phyloP scores from a whole-genome alignment of 2,329 filamentous ascomycete genomes.

The Ophiosphaerella korrae region DNA sequence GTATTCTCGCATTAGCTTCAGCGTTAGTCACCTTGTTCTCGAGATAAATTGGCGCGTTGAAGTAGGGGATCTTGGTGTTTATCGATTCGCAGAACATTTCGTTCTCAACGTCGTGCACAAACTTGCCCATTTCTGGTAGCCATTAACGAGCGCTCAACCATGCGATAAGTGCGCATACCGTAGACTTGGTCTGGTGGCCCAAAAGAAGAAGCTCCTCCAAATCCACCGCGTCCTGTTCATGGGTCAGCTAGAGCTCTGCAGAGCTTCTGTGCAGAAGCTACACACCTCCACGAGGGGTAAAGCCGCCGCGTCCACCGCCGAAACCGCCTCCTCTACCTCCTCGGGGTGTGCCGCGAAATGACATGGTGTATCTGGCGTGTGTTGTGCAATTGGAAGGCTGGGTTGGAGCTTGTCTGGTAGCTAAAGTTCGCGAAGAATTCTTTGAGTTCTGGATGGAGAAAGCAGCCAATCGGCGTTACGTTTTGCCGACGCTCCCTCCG shows the following conservation, averaged over 20 bases:
- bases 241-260: constrained; percentile 35
- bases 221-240: constrained; percentile 44
- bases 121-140: constrained; percentile 82
- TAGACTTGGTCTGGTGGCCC: constrained; percentile 53
- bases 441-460: constrained; percentile 24
- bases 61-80: constrained; percentile 96
- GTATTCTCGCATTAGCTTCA: not conserved
- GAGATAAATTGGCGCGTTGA: constrained; percentile 98
- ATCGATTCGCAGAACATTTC: constrained; percentile 97
- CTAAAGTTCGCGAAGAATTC: constrained; percentile 33
- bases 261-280: constrained; percentile 21
- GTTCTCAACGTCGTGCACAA: constrained; percentile 93
- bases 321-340: constrained; percentile 52
- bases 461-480: constrained; percentile 31
- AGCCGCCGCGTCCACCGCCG: constrained; percentile 59
- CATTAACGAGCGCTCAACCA: constrained; percentile 13
- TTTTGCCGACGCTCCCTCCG: constrained; percentile 26
- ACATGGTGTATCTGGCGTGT: constrained; percentile 56
- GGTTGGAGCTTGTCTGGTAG: constrained; percentile 28
- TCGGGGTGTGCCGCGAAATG: constrained; percentile 60
- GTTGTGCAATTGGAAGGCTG: constrained; percentile 34
- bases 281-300: constrained; percentile 57
- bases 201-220: constrained; percentile 43
- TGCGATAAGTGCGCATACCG: constrained; percentile 37
- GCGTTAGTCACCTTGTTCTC: constrained; percentile 82